Percentiles rank a stretch among this genome's conserved stretches.
Evolutionary conservation across 2,329 filamentous ascomycete genomes (phyloP).

Genomic region (Apiospora rasikravindrae): DNA sequence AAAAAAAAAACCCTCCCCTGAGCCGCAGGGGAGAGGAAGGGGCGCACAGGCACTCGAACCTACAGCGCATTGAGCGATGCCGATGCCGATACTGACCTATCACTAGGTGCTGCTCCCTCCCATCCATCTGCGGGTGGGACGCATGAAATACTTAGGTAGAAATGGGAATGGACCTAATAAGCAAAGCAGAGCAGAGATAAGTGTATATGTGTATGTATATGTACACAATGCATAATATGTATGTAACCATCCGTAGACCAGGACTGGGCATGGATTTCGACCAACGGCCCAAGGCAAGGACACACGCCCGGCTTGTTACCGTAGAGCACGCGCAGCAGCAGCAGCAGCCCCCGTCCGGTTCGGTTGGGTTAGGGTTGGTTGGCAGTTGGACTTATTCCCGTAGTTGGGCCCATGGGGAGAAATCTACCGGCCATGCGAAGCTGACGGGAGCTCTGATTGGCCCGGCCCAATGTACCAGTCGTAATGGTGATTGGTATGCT

Average conservation of each 20-base stretch:
- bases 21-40: neutral
- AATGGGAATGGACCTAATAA: too few species aligned
- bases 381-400: neutral
- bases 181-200: neutral
- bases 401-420: neutral
- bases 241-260: neutral
- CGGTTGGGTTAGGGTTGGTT: constrained; percentile 2
- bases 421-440: neutral
- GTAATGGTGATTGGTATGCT: neutral
- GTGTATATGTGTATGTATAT: too few species aligned
- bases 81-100: neutral
- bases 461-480: neutral
- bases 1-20: too few species aligned
- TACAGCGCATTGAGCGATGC: neutral
- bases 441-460: neutral
- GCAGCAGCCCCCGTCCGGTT: too few species aligned
- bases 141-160: neutral
- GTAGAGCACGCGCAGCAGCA: neutral
- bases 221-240: neutral
- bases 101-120: neutral
- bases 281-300: neutral
- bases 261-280: too few species aligned
- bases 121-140: neutral
- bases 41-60: neutral
- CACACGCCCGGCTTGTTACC: neutral